These are phyloP conservation scores for Astraeus odoratus DNA, from an alignment of 768 basidiomycete species.

Conservation along the genomic window DNA sequence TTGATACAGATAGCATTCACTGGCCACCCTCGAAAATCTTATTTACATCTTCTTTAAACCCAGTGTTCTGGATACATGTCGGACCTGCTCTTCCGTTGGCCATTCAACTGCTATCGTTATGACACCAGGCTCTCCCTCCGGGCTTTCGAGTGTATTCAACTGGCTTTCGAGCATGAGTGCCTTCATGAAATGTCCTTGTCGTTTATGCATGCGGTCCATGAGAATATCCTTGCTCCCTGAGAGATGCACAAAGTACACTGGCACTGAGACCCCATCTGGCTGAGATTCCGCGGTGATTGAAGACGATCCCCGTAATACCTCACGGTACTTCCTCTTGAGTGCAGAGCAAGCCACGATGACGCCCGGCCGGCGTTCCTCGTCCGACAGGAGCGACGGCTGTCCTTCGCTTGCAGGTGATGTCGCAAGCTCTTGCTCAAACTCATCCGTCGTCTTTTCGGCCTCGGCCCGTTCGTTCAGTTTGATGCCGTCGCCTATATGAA, in stretches of 20 bases:
- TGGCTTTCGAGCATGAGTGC: conserved; percentile 77
- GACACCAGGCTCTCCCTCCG: conserved; percentile 61
- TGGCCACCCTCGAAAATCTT: too few relatives aligned
- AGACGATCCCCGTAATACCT: conserved; percentile 54
- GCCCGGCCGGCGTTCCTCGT: conserved; percentile 28
- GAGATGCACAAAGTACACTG: conserved; percentile 80
- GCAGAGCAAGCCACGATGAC: conserved; percentile 87
- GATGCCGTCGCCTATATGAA: conserved; percentile 20
- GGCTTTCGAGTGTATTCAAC: conserved; percentile 61
- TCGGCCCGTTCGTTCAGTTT: conserved; percentile 8
- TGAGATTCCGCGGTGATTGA: background rate
- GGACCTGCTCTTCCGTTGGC: conserved; percentile 51
- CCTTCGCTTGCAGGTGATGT: too few relatives aligned
- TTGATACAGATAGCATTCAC: too few relatives aligned
- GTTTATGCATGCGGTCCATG: conserved; percentile 52
- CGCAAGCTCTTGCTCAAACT: conserved; percentile 1
- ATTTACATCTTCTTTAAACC: background rate
- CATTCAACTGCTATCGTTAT: conserved; percentile 50
- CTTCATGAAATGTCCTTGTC: conserved; percentile 81
- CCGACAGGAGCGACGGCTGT: background rate
- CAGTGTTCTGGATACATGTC: background rate
- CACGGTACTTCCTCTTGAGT: conserved; percentile 74
- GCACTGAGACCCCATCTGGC: conserved; percentile 21
- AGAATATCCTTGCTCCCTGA: conserved; percentile 51
- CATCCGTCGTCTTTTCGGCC: conserved; percentile 1